A percentile compares a stretch with the other conserved stretches of the same genome.
phyloP scores from a whole-genome alignment of 2,329 filamentous ascomycete genomes.

The Monosporascus sp. region DNA sequence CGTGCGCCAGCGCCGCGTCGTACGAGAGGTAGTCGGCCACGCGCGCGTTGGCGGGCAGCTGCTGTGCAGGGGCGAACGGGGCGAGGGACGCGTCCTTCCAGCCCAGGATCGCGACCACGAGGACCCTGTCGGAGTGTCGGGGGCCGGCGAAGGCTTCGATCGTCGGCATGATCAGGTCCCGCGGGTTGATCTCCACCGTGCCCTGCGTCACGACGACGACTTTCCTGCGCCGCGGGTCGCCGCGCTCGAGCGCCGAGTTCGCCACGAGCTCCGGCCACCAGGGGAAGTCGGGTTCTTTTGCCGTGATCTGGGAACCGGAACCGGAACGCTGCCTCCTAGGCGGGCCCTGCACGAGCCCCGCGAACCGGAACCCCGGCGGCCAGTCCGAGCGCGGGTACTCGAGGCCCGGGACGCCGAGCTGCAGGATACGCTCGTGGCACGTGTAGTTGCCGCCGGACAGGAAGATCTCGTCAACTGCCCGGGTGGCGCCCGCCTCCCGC shows the following conservation, averaged over 20 bases:
- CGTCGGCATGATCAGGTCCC: conserved; percentile 33
- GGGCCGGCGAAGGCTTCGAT: conserved; percentile 24
- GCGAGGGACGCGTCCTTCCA: conserved; percentile 25
- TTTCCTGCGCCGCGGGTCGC: conserved; percentile 16
- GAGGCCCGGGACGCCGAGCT: conserved; percentile 31
- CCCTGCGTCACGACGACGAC: conserved; percentile 35
- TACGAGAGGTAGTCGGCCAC: conserved; percentile 33
- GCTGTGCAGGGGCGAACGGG: too few species aligned
- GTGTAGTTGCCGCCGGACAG: conserved; percentile 30
- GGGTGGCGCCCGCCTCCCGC: conserved; percentile 21
- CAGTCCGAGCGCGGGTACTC: conserved; percentile 33
- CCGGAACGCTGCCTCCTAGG: not conserved
- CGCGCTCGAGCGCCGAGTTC: conserved; percentile 15
- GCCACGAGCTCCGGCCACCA: conserved; percentile 30
- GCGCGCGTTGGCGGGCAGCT: conserved; percentile 15
- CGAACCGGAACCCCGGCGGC: conserved; percentile 28
- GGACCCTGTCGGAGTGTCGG: conserved; percentile 12
- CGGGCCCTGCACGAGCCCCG: conserved; percentile 27
- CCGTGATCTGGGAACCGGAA: too few species aligned
- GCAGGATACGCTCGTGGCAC: conserved; percentile 28
- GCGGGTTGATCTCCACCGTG: conserved; percentile 32
- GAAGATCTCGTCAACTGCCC: conserved; percentile 15
- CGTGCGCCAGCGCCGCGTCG: conserved; percentile 31
- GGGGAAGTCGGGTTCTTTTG: conserved; percentile 11
- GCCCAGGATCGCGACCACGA: conserved; percentile 32